Evolutionary conservation across 1,284 basidiomycete genomes (phyloP), one percentile per base, ranked within the genome.

Genomic region (Thecaphora frezii): DNA sequence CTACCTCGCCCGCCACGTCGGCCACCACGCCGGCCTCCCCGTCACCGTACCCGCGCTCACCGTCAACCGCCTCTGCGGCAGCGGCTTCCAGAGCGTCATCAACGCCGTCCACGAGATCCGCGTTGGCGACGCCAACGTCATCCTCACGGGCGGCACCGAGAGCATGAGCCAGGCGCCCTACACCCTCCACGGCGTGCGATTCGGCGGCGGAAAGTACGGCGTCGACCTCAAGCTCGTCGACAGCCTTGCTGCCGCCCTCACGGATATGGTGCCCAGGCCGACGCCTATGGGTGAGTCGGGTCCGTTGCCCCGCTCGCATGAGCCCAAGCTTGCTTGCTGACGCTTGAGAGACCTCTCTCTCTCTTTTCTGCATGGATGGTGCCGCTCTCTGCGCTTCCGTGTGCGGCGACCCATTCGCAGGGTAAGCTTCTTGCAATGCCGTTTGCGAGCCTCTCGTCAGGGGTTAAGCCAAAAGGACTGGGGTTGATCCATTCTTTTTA

Each of bases 141-240:
- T 97, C 60, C 89, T 88, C 39, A 93, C 93, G 47, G 96, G 94
- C 71, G 94, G 94, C 57, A 93, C 93, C 86, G 94, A 98, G 83
- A 91, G 88, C 81, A 98, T 98, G 94, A 93, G 90, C 76, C 89
- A 94, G 70, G 90, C 93, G 7, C 70, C 93, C 87, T 84, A 79
- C 53, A 70, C 66, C 1, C 58, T 75, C 9, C 80, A 23, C 65
- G 83, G 79, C 77, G 76, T 77, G 73, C 74, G 70, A 19, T 77
- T 76, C 65, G 80, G 62, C 14, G 66, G 64, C 52, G 67, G 65
- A 3, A 66, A 64, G 16, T 84, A 83, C 66, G 84, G 84, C 14
- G 74, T 83, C 21, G 83, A 84, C 70, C 76, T 84, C 53, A 84
- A 83, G 68, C 78, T 84, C n/a, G 83, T 83, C 51, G 84, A 85